These are phyloP conservation scores for Talaromyces amestolkiae DNA, from an alignment of 2,329 filamentous ascomycete genomes.

Conservation along the genomic window DNA sequence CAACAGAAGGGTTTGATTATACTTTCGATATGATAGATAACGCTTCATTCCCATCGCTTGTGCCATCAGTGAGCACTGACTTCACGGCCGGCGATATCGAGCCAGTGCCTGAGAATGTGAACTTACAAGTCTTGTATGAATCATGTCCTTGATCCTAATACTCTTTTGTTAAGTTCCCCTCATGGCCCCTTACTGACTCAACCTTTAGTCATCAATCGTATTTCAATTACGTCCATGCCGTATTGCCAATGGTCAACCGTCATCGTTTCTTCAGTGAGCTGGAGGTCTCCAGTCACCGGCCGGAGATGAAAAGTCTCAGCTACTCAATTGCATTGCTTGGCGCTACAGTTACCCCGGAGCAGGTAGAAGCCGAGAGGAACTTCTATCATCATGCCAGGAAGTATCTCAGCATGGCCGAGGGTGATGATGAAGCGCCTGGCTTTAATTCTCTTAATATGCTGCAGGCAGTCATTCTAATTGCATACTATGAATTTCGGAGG, in stretches of 20 bases:
- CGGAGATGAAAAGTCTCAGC: conserved; percentile 1
- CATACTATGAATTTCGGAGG: conserved; percentile 5
- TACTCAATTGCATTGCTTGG: conserved; percentile 6
- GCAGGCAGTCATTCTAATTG: not conserved
- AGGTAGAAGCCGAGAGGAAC: not conserved
- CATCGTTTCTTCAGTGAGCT: conserved; percentile 3
- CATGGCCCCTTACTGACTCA: not conserved
- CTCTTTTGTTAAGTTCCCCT: not conserved
- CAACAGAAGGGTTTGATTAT: not conserved
- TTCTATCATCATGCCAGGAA: conserved; percentile 3
- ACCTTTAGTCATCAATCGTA: not conserved
- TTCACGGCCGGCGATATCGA: not conserved
- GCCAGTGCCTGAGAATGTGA: not conserved
- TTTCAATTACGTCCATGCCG: conserved; percentile 5
- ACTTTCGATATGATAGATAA: not conserved
- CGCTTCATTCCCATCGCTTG: not conserved
- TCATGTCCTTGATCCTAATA: not conserved
- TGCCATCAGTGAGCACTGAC: not conserved
- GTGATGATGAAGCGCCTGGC: not conserved
- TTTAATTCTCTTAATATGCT: conserved; percentile 1
- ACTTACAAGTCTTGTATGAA: not conserved
- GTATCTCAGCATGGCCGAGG: not conserved
- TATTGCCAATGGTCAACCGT: conserved; percentile 3
- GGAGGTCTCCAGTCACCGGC: not conserved
- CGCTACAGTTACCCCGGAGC: not conserved